Evolutionary conservation across 2,329 filamentous ascomycete species (phyloP).

Genomic region (Epicoccum nigrum): DNA sequence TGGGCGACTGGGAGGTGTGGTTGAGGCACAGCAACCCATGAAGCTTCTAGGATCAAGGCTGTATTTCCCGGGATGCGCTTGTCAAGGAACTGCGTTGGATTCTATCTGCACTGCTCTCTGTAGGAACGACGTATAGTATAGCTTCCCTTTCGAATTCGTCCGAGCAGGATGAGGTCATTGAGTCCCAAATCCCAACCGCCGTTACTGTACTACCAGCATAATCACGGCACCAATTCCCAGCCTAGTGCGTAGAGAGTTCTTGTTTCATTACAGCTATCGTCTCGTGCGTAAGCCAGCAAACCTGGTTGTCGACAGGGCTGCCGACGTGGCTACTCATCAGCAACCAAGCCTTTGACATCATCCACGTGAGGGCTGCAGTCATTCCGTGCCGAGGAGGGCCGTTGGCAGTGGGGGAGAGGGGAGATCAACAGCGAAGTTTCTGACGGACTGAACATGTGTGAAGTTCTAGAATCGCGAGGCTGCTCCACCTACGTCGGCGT

Average conservation of each 20-base stretch:
- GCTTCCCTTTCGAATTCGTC: too few relatives aligned
- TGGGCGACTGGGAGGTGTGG: neutral
- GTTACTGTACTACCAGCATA: neutral
- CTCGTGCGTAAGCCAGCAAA: neutral
- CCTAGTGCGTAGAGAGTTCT: constrained; percentile 16
- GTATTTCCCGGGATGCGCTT: too few relatives aligned
- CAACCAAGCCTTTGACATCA: constrained; percentile 16
- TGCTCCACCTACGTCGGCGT: constrained; percentile 1
- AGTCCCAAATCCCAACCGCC: constrained; percentile 5
- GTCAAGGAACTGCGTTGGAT: too few relatives aligned
- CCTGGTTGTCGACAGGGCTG: constrained; percentile 6
- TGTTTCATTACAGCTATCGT: constrained; percentile 10
- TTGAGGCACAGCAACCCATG: too few relatives aligned
- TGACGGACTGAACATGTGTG: neutral
- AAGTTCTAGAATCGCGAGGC: constrained; percentile 10
- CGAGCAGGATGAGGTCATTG: constrained; percentile 1
- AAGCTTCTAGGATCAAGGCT: too few relatives aligned
- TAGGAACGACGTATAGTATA: too few relatives aligned
- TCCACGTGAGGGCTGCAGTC: neutral
- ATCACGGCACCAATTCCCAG: constrained; percentile 1
- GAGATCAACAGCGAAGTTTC: too few relatives aligned
- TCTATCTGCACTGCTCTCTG: too few relatives aligned
- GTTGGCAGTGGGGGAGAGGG: too few relatives aligned
- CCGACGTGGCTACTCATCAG: constrained; percentile 1
- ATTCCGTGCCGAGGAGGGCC: constrained; percentile 4